These are phyloP conservation scores for Rhodofomes roseus DNA, from an alignment of 1,284 basidiomycete species.

Conservation along the genomic window DNA sequence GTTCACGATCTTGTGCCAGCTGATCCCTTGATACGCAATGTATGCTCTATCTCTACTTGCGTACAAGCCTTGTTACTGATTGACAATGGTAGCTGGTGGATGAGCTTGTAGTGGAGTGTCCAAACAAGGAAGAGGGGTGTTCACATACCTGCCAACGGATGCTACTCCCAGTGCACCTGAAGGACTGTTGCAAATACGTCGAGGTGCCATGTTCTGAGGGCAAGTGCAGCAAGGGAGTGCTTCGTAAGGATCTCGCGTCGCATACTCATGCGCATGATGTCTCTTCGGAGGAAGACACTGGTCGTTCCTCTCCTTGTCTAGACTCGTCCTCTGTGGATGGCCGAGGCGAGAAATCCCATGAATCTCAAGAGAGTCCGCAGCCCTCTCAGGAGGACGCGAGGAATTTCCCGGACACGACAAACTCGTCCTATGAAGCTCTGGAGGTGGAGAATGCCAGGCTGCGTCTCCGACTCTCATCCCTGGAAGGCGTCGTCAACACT, in stretches of 20 bases:
- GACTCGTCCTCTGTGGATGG: slow-evolving; percentile 23
- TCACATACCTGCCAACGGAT: slow-evolving; percentile 66
- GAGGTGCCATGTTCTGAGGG: slow-evolving; percentile 50
- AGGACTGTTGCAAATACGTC: slow-evolving; percentile 56
- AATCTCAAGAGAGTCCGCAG: no score
- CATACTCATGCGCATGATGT: slow-evolving; percentile 35
- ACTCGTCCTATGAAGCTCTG: neutral
- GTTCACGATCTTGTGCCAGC: slow-evolving; percentile 53
- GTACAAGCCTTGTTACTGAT: neutral
- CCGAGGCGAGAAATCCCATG: neutral
- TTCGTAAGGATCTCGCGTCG: slow-evolving; percentile 37
- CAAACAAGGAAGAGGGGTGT: slow-evolving; percentile 58
- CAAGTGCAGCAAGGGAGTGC: slow-evolving; percentile 40
- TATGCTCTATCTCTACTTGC: slow-evolving; percentile 31
- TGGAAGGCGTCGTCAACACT: slow-evolving; percentile 19
- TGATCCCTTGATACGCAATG: slow-evolving; percentile 69
- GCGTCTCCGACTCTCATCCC: slow-evolving; percentile 16
- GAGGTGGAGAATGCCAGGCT: slow-evolving; percentile 19
- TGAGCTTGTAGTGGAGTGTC: slow-evolving; percentile 76
- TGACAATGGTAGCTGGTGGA: slow-evolving; percentile 65
- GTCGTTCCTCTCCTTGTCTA: slow-evolving; percentile 8
- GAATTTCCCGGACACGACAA: neutral
- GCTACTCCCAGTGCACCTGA: slow-evolving; percentile 59
- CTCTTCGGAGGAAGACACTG: slow-evolving; percentile 20
- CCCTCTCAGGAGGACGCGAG: neutral